Percentiles rank a stretch among this genome's conserved stretches.
Evolutionary conservation across 768 basidiomycete genomes (phyloP).

Genomic region (Russula olivacea): DNA sequence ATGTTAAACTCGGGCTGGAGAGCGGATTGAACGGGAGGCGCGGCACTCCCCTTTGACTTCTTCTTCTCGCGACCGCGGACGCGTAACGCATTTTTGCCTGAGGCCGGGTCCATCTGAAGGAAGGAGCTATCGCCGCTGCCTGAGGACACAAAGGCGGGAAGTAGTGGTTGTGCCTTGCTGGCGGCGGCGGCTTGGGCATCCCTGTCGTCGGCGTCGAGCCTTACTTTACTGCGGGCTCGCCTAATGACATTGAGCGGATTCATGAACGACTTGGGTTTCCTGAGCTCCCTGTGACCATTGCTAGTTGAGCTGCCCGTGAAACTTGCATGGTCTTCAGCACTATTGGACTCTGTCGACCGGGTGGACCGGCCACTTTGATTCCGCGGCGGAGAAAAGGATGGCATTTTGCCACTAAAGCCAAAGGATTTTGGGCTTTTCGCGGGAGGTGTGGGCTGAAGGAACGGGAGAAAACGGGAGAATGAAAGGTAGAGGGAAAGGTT

Average conservation of each 20-base stretch:
- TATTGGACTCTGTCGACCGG: conserved; percentile 31
- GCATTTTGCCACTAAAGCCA: conserved; percentile 38
- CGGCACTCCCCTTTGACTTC: conserved; percentile 29
- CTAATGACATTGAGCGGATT: conserved; percentile 37
- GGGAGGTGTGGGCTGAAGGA: conserved; percentile 39
- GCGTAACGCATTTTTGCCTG: conserved; percentile 20
- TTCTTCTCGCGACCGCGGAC: conserved; percentile 33
- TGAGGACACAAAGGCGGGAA: conserved; percentile 23
- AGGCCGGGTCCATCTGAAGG: conserved; percentile 27
- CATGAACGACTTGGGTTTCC: conserved; percentile 47
- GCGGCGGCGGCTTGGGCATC: conserved; percentile 29
- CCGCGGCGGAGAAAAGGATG: conserved; percentile 34
- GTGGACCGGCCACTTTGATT: conserved; percentile 25
- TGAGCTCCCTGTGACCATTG: conserved; percentile 35
- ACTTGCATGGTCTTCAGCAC: conserved; percentile 29
- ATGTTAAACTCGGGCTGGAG: conserved; percentile 40
- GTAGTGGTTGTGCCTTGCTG: conserved; percentile 13
- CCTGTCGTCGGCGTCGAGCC: conserved; percentile 38
- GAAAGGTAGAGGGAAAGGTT: neutral
- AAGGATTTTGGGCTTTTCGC: conserved; percentile 36
- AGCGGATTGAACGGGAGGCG: conserved; percentile 33
- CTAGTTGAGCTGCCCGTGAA: conserved; percentile 32
- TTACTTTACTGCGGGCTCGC: conserved; percentile 38
- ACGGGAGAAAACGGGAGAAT: neutral
- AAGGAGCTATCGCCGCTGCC: conserved; percentile 24